These are phyloP conservation scores for Skeletonema potamos DNA, from an alignment of 108 stramenopile species.

Conservation along the genomic window DNA sequence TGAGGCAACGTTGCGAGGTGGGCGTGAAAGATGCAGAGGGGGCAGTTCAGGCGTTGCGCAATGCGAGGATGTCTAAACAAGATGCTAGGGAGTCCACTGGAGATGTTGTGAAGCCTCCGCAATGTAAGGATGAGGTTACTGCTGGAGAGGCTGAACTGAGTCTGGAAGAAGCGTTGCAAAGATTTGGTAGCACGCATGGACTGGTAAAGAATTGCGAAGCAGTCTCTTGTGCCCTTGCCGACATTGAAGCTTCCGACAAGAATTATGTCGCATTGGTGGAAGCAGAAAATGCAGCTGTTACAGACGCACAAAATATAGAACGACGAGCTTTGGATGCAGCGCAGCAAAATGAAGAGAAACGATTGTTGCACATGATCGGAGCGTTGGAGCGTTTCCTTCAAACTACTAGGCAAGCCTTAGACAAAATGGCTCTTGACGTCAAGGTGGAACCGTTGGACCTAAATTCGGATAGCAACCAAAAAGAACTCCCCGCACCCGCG, in stretches of 20 bases:
- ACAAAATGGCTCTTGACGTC: conserved; percentile 35
- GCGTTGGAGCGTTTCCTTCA: conserved; percentile 34
- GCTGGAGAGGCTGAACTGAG: neutral
- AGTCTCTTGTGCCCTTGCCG: conserved; percentile 27
- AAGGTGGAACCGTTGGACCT: conserved; percentile 18
- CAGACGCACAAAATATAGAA: conserved; percentile 49
- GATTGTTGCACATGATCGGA: conserved; percentile 48
- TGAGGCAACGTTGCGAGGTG: conserved; percentile 16
- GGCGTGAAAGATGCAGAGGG: conserved; percentile 31
- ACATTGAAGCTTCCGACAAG: conserved; percentile 29
- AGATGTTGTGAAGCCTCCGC: neutral
- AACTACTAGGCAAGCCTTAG: conserved; percentile 32
- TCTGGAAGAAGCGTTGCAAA: conserved; percentile 33
- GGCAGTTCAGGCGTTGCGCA: conserved; percentile 19
- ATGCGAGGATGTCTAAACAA: neutral
- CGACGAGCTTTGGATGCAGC: conserved; percentile 47
- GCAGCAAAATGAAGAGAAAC: conserved; percentile 58
- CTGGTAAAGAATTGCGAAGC: conserved; percentile 22
- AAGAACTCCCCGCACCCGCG: conserved; percentile 5
- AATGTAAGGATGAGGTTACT: neutral
- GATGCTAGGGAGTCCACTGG: neutral
- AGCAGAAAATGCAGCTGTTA: conserved; percentile 54
- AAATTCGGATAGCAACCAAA: conserved; percentile 5
- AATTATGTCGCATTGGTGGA: conserved; percentile 45
- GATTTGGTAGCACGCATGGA: conserved; percentile 23